Evolutionary conservation across 306 rosid genomes (phyloP), one percentile per base, ranked within the genome.

Genomic region (Oxytropis ochrocephala): DNA sequence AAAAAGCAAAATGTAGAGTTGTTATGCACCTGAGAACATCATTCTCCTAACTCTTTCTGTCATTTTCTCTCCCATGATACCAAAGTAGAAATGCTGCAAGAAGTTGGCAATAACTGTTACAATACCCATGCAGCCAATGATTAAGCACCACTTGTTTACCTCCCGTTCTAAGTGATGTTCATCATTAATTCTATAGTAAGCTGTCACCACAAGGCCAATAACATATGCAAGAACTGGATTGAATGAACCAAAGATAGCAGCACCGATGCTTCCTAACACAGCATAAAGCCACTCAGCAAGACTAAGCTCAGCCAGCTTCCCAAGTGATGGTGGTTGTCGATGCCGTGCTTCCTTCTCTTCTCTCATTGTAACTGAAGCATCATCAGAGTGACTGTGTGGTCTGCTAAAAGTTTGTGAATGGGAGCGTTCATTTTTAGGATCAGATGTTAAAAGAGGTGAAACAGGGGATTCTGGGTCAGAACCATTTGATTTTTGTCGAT

Each of bases 51-150:
- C 96, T 69, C 98, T 87, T 71, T 93, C 98, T 21, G 98, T 93
- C 98, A 93, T 93, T 82, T 93, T 93, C 86, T 93, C 98, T 66
- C 98, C 98, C 98, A 93, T 93, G 33, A 93, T 93, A 77, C 98
- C 98, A 59, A 93, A 93, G 86, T 93, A 93, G 79, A 93, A 93
- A 78, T 93, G 98, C 84, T 93, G 98, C 79, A 93, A 85, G 76
- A 93, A 93, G 82, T 93, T 93, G 84, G 98, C 98, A 84, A 93
- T 83, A 27, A 93, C 98, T 46, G 98, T 93, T 75, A 93, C 94
- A 64, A 93, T 41, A 64, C 98, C 98, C 98, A 93, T 93, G 84
- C 98, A 83, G 39, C 87, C 98, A 83, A 93, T 90, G 76, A 88
- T 81, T 84, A 90, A 82, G 86, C 97, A 90, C 97, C 93, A 90